A percentile compares a stretch with the other conserved stretches of the same genome.
Conservation (phyloP, 2,329 filamentous ascomycete genomes). For the Trichoderma lentiforme region DNA sequence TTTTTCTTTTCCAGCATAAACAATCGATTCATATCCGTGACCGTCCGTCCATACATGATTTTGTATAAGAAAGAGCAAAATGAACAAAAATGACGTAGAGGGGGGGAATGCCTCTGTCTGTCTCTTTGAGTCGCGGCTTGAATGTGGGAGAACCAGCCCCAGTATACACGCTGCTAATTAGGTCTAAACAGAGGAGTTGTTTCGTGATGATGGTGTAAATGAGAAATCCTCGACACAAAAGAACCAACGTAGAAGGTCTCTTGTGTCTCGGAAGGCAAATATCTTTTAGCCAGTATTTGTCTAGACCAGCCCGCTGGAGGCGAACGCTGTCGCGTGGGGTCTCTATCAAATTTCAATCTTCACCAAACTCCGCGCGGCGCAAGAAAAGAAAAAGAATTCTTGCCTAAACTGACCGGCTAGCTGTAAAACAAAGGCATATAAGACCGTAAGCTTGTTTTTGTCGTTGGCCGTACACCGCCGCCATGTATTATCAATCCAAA, state of each 20-base stretch:
- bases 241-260: background rate
- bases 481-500: slow-evolving; percentile 7
- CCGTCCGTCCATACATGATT: slow-evolving; percentile 21
- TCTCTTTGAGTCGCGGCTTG: slow-evolving; percentile 9
- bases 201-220: slow-evolving; percentile 7
- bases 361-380: slow-evolving; percentile 17
- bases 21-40: slow-evolving; percentile 19
- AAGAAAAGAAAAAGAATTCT: background rate
- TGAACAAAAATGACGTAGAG: background rate
- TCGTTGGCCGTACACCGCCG: background rate
- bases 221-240: background rate
- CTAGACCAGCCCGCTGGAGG: slow-evolving; percentile 13
- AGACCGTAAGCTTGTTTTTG: background rate
- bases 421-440: slow-evolving; percentile 5
- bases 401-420: slow-evolving; percentile 7
- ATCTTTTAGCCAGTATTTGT: slow-evolving; percentile 14
- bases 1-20: slow-evolving; percentile 12
- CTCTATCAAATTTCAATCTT: slow-evolving; percentile 20
- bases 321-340: slow-evolving; percentile 8
- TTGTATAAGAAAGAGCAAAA: slow-evolving; percentile 13
- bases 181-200: slow-evolving; percentile 13
- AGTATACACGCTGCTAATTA: slow-evolving; percentile 21
- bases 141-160: slow-evolving; percentile 24
- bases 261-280: background rate
- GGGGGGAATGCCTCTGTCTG: slow-evolving; percentile 3